Conservation (phyloP, 1,284 basidiomycete species). For the Mycena sp. region DNA sequence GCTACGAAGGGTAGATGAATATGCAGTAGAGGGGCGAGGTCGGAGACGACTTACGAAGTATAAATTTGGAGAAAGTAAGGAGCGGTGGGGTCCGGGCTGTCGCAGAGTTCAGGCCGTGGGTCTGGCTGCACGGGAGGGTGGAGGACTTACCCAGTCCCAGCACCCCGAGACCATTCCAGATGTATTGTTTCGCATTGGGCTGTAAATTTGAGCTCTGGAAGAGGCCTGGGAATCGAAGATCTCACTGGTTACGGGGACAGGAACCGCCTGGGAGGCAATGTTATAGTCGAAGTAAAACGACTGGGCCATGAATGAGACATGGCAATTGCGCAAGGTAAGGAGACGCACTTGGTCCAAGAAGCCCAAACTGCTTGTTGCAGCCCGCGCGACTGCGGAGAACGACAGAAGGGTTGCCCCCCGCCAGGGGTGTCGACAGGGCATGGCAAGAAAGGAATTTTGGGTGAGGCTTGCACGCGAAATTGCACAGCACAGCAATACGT, state of each 20-base stretch:
- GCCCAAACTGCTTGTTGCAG: conserved; percentile 2
- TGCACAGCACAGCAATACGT: too few species aligned
- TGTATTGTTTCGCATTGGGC: conserved; percentile 66
- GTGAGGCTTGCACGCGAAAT: too few species aligned
- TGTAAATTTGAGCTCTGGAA: conserved; percentile 33
- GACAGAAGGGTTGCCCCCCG: not conserved
- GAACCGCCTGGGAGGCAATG: conserved; percentile 48
- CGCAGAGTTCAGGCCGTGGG: not conserved
- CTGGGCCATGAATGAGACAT: conserved; percentile 38
- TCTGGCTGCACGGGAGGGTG: not conserved
- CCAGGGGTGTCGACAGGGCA: not conserved
- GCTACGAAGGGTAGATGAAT: conserved; percentile 37
- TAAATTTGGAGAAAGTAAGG: conserved; percentile 71
- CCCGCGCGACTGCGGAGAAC: not conserved
- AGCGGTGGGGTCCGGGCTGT: conserved; percentile 61
- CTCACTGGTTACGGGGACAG: conserved; percentile 59
- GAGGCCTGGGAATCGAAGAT: conserved; percentile 8
- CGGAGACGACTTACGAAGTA: conserved; percentile 59
- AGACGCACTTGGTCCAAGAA: conserved; percentile 19
- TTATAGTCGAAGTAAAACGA: conserved; percentile 66
- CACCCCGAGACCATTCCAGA: conserved; percentile 57
- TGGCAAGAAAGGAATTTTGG: too few species aligned
- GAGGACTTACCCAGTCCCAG: conserved; percentile 54
- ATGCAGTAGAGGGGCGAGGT: not conserved
- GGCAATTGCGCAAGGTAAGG: not conserved